Percentiles rank a stretch among this genome's conserved stretches.
Evolutionary conservation across 495 filamentous ascomycete species (phyloP).

Genomic region (Copromyces sp.): DNA sequence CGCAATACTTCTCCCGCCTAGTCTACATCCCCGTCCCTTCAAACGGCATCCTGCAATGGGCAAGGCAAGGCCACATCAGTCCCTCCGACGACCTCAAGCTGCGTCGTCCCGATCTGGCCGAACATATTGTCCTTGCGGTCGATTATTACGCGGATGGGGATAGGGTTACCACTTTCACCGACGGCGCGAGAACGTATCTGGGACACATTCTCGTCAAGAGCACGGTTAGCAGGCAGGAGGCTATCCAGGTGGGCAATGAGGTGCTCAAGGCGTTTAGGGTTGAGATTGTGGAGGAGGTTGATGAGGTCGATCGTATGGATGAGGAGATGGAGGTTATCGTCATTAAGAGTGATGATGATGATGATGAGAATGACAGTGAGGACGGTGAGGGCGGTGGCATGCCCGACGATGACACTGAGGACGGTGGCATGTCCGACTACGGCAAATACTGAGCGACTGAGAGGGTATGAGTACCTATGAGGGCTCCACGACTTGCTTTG

Average conservation of each 20-base stretch:
- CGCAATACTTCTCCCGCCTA: slow-evolving; percentile 21
- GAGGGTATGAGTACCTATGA: no score
- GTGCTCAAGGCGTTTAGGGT: slow-evolving; percentile 11
- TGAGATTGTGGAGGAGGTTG: neutral
- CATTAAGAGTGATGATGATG: no score
- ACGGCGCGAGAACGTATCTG: slow-evolving; percentile 19
- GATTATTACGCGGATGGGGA: slow-evolving; percentile 17
- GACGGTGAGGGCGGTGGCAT: no score
- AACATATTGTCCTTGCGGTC: slow-evolving; percentile 12
- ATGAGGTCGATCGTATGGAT: no score
- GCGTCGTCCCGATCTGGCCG: slow-evolving; percentile 14
- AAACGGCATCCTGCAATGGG: slow-evolving; percentile 10
- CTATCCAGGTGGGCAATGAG: slow-evolving; percentile 14
- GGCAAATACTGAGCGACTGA: no score
- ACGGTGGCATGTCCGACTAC: no score
- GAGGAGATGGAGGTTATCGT: no score
- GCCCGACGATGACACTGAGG: no score
- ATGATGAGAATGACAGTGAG: no score
- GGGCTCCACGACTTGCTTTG: no score
- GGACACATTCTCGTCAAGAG: slow-evolving; percentile 18
- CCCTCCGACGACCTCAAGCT: slow-evolving; percentile 19
- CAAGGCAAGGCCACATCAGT: neutral
- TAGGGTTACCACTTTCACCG: slow-evolving; percentile 8
- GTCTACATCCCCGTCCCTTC: slow-evolving; percentile 20
- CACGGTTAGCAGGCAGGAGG: slow-evolving; percentile 11